Conservation (phyloP, 495 filamentous ascomycete species). For the Aspergillus kassunensis region DNA sequence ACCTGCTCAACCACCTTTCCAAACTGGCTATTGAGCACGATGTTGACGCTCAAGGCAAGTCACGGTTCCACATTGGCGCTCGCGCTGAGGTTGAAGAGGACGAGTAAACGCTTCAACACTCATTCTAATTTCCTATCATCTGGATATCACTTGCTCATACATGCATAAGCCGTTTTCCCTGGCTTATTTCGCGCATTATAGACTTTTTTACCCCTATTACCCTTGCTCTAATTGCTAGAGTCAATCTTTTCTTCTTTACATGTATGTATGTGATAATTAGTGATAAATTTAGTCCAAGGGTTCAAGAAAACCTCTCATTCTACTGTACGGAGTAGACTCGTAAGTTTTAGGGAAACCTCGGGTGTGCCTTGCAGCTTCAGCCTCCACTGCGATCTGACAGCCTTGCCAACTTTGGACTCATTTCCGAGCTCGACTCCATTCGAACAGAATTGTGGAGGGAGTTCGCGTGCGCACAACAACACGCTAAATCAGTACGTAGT, state of each 20-base stretch:
- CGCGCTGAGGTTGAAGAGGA: constrained; percentile 63
- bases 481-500: not conserved
- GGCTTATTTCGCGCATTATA: constrained; percentile 39
- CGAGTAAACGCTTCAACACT: constrained; percentile 47
- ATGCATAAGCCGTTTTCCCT: constrained; percentile 26
- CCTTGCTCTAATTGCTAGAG: constrained; percentile 33
- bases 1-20: constrained; percentile 69
- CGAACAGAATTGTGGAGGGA: constrained; percentile 3
- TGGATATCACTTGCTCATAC: constrained; percentile 33
- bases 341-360: too few species aligned
- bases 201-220: constrained; percentile 36
- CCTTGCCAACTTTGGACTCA: not conserved
- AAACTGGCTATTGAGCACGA: constrained; percentile 74
- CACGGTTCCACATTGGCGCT: constrained; percentile 57
- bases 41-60: constrained; percentile 49
- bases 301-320: constrained; percentile 25
- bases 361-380: not conserved
- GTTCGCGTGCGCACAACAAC: constrained; percentile 1
- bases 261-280: constrained; percentile 52
- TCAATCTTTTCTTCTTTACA: constrained; percentile 41
- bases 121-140: constrained; percentile 25
- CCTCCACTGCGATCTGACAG: not conserved
- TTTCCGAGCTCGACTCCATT: constrained; percentile 2
- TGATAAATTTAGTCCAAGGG: constrained; percentile 44
- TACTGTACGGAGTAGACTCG: too few species aligned